Base-by-base conservation (phyloP, 495 filamentous ascomycete genomes). In the Collariella sp. region DNA sequence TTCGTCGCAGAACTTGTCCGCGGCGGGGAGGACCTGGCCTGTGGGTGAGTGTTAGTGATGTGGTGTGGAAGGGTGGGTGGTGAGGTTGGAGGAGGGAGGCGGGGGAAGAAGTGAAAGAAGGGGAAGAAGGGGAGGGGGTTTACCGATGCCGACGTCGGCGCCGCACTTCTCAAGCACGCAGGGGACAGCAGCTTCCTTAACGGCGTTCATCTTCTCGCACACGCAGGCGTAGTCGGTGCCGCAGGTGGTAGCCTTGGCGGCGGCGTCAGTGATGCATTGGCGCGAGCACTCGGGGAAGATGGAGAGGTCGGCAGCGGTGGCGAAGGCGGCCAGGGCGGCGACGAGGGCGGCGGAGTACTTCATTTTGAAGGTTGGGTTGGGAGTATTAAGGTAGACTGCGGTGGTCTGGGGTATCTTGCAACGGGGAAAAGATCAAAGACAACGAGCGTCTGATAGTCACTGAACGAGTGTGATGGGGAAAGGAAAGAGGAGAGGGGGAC, bases 201-300 rank as follows among this genome's bases (percentile, higher is more conserved):
- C 54, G 26, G 56, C 39, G 29, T 64, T 58, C 38, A 65, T 57
- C 56, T 73, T 62, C 33, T 44, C 46, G 66, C 76, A 79, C 56
- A 72, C 67, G 64, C 76, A 78, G 38, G 58, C 40, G 58, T 66
- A 68, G 66, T 78, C 74, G 49, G 54, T 58, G 24, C 33, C 54
- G 63, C 74, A 77, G 35, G 55, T 63, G 29, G 71, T 72, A 48
- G 65, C 52, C 38, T 58, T 36, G 33, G 38, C 52, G 46, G 73
- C 62, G 40, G 68, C 62, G 5, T 54, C 29, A 44, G 36, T 50
- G 58, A 79, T 73, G 62, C 73, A 76, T 11, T 55, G 39, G 3
- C 60, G 59, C 13, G 69, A 67, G 63, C 76, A 77, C 7, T 55
- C 15, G 52, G 74, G 74, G 51, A 77, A 64, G 49, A 62, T 46